Percentiles rank a stretch among this genome's conserved stretches.
phyloP scores from a whole-genome alignment of 1,284 basidiomycete species.

The Cryptococcus sp. region DNA sequence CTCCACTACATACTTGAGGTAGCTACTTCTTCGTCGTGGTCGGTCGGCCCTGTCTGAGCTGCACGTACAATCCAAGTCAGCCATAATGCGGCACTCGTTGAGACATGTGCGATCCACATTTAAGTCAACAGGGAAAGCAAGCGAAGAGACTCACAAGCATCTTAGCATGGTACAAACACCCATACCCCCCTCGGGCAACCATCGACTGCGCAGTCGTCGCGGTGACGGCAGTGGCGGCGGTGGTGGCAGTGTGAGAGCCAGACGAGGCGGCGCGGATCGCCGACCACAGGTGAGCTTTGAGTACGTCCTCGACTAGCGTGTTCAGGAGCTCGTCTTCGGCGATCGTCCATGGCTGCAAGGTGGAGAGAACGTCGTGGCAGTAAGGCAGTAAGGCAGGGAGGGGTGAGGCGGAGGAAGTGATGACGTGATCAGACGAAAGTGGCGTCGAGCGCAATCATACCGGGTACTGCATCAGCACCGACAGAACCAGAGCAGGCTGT shows the following conservation, averaged over 20 bases:
- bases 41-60: too few species aligned
- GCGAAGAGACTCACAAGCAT: conserved; percentile 16
- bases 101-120: background rate
- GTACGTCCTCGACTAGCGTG: conserved; percentile 15
- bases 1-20: too few species aligned
- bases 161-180: conserved; percentile 21
- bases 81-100: too few species aligned
- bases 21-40: too few species aligned
- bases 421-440: background rate
- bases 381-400: background rate
- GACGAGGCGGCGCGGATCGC: conserved; percentile 9
- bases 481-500: too few species aligned
- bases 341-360: conserved; percentile 14
- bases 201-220: conserved; percentile 2
- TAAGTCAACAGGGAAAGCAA: background rate
- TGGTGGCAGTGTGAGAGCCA: too few species aligned
- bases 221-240: too few species aligned
- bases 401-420: background rate
- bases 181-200: conserved; percentile 18
- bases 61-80: too few species aligned
- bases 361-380: background rate
- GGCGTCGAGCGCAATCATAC: too few species aligned
- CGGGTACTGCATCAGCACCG: too few species aligned
- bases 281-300: conserved; percentile 23
- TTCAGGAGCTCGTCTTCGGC: conserved; percentile 20